Evolutionary conservation across 2,329 filamentous ascomycete species (phyloP), one percentile per base, ranked within the genome.

Genomic region (Arthrobotrys iridis): DNA sequence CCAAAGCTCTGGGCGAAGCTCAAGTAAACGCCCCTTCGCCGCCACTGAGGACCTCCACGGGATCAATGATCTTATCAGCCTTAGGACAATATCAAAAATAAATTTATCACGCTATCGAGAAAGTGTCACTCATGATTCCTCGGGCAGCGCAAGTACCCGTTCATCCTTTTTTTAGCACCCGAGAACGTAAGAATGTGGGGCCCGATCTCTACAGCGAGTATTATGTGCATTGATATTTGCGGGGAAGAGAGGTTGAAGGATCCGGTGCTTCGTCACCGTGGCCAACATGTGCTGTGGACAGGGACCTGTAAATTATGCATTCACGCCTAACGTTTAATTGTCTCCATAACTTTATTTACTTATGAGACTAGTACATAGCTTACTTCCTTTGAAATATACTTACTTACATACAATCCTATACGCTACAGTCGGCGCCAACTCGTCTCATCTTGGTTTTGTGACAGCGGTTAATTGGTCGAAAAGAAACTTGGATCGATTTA

Each of bases 1-100:
- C 93, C 94, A 81, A 97, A 97, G 90, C 91, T 99, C 81, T 99
- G 93, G 89, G 88, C 90, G 79, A 86, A 89, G 84, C 91, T 98
- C 83, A 96, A 94, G 88, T 98, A 96, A 88, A 43, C 13, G 43
- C 11, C 11, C 26, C 20, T 8, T 10, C 18, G 33, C 28, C 20
- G n/a, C 22, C n/a, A 20, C 55, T 37, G 35, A 48, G 41, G 40
- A 30, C 50, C 15, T 28, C 57, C 26, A 20, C 48, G 22, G n/a
- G 18, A 50, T 45, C 55, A 18, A 62, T 15, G 50, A 52, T 37
- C 13, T 43, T 30, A 30, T 59, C 48, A 18, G n/a, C 30, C 33
- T 64, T 30, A 15, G 43, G 33, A 33, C 26, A 52, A 33, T 18
- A 26, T 52, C 37, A 37, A 18, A 24, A 35, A 18, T 26, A 28